Base-by-base conservation (phyloP, 805 yeast species). In the Starmera dryadoides region DNA sequence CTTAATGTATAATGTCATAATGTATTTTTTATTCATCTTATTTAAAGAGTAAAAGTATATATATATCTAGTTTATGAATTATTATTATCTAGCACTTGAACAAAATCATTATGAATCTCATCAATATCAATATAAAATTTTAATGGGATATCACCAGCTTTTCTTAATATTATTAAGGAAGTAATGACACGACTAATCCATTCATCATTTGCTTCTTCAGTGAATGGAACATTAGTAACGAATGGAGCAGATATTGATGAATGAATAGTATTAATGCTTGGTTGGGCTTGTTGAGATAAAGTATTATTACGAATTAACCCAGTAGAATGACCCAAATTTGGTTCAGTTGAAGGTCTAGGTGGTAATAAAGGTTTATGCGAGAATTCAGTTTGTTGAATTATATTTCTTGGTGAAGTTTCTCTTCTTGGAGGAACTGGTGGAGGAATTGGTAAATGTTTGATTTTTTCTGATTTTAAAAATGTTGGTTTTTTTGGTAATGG, bases 131-230 rank as follows among this genome's bases (percentile, higher is more conserved):
- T 39, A 31, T 51, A 54, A 4, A 54, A 22, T 30, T 39, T 45
- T 28, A 53, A 34, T 29, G 41, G 41, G 30, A 47, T 45, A 10
- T 41, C 36, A 7, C 48, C 47, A 14, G 43, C 41, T 22, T 48
- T 48, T 21, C 43, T 39, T 11, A 54, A 39, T 3, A 53, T 30
- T n/a, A 52, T 37, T 11, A 47, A 22, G 6, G 56, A 45, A 0
- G 57, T 50, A n/a, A 58, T 45, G 2, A 77, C 63, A 33, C 86
- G 64, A 25, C 62, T 60, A 39, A 68, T 69, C 89, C 89, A 81
- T 16, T 63, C 48, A 17, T 75, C 79, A 19, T 69, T 68, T 34
- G 64, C 70, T 41, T 69, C 75, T 46, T 78, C 85, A 14, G 62
- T 53, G 17, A 45, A 53, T 3, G 50, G 40, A 16, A 39, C 34